Evolutionary conservation across 106 monocot species (phyloP).

Genomic region (Narthecium ossifragum): DNA sequence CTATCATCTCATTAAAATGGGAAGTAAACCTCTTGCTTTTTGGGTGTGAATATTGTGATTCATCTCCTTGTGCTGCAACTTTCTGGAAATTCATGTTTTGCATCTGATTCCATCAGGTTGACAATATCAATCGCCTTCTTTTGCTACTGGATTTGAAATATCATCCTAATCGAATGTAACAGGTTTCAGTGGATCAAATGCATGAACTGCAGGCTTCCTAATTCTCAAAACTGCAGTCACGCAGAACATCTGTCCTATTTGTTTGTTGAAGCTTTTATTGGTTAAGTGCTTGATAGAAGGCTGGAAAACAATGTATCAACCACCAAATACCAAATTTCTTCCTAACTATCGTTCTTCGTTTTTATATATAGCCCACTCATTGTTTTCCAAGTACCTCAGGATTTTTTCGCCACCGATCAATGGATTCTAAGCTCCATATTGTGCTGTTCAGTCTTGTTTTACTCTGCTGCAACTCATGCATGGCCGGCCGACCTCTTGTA

Average conservation of each 20-base stretch:
- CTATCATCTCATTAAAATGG: neutral
- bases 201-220: no score
- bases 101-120: neutral
- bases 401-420: neutral
- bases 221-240: neutral
- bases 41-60: neutral
- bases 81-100: neutral
- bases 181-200: no score
- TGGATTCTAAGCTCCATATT: neutral
- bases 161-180: no score
- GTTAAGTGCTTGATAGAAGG: neutral
- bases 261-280: neutral
- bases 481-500: neutral
- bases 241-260: neutral
- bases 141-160: no score
- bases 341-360: no score
- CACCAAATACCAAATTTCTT: no score
- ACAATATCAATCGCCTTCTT: no score
- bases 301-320: no score
- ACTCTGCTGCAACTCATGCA: neutral
- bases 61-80: neutral
- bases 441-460: neutral
- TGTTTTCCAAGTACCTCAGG: neutral
- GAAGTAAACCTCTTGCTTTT: neutral
- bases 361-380: neutral